Conservation (phyloP, 768 basidiomycete species). For the Lentinula guzmanii region DNA sequence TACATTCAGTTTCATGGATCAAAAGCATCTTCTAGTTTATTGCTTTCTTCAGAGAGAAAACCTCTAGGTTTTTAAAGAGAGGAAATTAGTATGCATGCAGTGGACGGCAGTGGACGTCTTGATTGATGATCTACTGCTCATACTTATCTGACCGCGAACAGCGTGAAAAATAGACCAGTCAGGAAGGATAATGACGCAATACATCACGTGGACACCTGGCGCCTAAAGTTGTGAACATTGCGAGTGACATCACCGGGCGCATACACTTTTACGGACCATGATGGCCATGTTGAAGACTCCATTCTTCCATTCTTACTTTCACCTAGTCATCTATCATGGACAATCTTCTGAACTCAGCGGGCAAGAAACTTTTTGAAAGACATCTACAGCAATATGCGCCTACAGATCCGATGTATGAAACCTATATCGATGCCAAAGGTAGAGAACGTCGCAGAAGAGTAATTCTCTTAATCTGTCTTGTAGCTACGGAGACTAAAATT, state of each 20-base stretch:
- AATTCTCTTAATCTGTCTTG: slow-evolving; percentile 10
- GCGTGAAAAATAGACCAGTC: too few species aligned
- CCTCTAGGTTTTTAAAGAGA: too few species aligned
- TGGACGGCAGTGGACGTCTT: too few species aligned
- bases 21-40: too few species aligned
- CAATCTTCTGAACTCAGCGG: slow-evolving; percentile 31
- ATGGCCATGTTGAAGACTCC: background rate
- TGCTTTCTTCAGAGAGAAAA: too few species aligned
- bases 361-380: slow-evolving; percentile 54
- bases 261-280: background rate
- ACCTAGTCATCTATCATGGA: background rate
- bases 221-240: background rate
- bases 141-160: too few species aligned
- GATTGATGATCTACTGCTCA: too few species aligned
- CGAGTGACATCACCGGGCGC: background rate
- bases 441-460: slow-evolving; percentile 56
- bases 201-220: background rate
- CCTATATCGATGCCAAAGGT: slow-evolving; percentile 48
- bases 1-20: too few species aligned
- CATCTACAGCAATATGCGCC: slow-evolving; percentile 67
- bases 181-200: too few species aligned
- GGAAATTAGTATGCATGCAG: too few species aligned
- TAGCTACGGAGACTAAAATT: background rate
- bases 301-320: background rate
- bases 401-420: slow-evolving; percentile 70